phyloP scores from a whole-genome alignment of 2,329 filamentous ascomycete species.

The Cadophora luteo-olivacea region DNA sequence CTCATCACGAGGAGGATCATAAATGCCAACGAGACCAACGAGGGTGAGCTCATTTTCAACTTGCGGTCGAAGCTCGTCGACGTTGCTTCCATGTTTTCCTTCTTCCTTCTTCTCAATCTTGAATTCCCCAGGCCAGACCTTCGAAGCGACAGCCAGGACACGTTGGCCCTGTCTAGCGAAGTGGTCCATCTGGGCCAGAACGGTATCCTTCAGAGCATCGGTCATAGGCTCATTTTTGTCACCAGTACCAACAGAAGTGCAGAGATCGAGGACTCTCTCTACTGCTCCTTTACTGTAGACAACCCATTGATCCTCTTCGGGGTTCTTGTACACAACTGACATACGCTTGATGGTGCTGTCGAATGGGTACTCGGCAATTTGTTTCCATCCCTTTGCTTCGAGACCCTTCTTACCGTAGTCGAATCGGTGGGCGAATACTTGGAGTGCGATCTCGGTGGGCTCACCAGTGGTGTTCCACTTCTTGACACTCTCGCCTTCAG shows the following conservation, averaged over 20 bases:
- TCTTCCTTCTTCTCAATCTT: not conserved
- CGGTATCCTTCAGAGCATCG: constrained; percentile 48
- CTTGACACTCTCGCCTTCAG: constrained; percentile 47
- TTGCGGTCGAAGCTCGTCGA: constrained; percentile 9
- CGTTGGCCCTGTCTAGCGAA: constrained; percentile 71
- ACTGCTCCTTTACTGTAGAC: constrained; percentile 72
- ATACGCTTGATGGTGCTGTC: constrained; percentile 79
- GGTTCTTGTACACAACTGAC: constrained; percentile 69
- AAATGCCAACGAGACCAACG: constrained; percentile 69
- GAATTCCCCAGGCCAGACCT: constrained; percentile 9
- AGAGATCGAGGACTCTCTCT: constrained; percentile 70
- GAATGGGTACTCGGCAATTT: constrained; percentile 74
- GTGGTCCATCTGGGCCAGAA: constrained; percentile 72
- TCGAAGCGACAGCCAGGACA: constrained; percentile 62
- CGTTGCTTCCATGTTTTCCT: constrained; percentile 52
- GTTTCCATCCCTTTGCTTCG: constrained; percentile 56
- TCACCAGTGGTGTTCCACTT: constrained; percentile 67
- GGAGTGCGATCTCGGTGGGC: constrained; percentile 76
- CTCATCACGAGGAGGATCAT: constrained; percentile 64
- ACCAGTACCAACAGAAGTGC: constrained; percentile 52
- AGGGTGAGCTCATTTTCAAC: constrained; percentile 74
- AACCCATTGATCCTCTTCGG: constrained; percentile 47
- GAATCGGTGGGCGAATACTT: constrained; percentile 75
- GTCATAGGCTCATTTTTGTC: constrained; percentile 30
- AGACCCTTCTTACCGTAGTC: constrained; percentile 55